Base-by-base conservation (phyloP, 257 asterid genomes). In the Capsicum baccatum region DNA sequence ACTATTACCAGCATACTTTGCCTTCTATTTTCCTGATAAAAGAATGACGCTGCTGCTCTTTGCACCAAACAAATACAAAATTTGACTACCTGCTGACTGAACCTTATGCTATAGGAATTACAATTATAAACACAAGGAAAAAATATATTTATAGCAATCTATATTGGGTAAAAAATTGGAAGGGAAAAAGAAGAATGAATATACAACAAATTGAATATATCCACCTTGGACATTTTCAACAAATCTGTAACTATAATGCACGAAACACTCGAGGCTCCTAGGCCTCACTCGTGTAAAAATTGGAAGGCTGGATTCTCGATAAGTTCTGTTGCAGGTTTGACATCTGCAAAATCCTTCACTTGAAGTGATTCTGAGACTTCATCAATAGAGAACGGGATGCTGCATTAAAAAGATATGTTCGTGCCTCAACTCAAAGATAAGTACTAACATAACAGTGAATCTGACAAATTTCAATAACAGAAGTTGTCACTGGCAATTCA, bases 301-400 rank as follows among this genome's bases (percentile, higher is more conserved):
- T 87, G 97, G 94, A 97, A 97, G 96, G 88, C 89, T 7, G 96
- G 94, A 90, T 94, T 89, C 88, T 92, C 93, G 57, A 93, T 88
- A 80, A 97, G 98, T 74, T 92, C 92, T 1, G 52, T 83, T 4
- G 96, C 97, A 37, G 98, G 97, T 87, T 94, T 87, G 83, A 97
- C 98, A 16, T 93, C 98, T 21, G 90, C 86, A 91, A 94, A 97
- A 85, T 95, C 99, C 92, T 92, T 94, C 71, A 87, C 96, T 85
- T 91, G 88, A 17, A 97, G 91, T 9, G 98, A 88, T 63, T 87
- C 88, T 6, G 97, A 92, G 58, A 97, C 93, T 21, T 97, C 98
- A 59, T 94, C 99, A 56, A 93, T 88, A 6, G 99, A 94, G 92
- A 97, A 97, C 0, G 98, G 99, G 80, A 95, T 97, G 92, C 99